Evolutionary conservation across 495 filamentous ascomycete species (phyloP).

Genomic region (Letharia columbiana): DNA sequence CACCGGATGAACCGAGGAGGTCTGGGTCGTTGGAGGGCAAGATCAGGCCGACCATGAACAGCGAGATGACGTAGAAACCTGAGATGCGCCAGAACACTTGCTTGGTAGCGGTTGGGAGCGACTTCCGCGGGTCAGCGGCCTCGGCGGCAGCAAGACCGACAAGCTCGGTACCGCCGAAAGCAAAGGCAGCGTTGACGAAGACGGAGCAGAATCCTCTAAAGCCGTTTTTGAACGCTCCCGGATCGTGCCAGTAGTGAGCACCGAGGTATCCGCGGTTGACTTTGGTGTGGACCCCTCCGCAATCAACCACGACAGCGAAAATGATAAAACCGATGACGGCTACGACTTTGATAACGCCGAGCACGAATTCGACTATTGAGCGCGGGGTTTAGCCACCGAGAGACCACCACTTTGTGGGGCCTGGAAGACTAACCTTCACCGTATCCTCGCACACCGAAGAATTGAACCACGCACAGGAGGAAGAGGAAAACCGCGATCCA

Average conservation of each 20-base stretch:
- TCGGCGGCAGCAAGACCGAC: slow-evolving; percentile 68
- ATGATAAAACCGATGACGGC: slow-evolving; percentile 65
- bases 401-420: background rate
- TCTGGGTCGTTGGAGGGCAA: slow-evolving; percentile 45
- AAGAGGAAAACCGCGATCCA: slow-evolving; percentile 58
- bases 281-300: slow-evolving; percentile 52
- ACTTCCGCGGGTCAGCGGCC: slow-evolving; percentile 53
- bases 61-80: slow-evolving; percentile 64
- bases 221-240: slow-evolving; percentile 60
- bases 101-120: slow-evolving; percentile 58
- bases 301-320: slow-evolving; percentile 59
- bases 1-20: slow-evolving; percentile 38
- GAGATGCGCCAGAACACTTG: slow-evolving; percentile 72
- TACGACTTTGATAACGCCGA: slow-evolving; percentile 41
- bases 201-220: slow-evolving; percentile 66
- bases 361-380: slow-evolving; percentile 36
- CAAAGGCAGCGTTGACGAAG: slow-evolving; percentile 67
- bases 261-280: slow-evolving; percentile 47
- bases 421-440: slow-evolving; percentile 52
- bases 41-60: slow-evolving; percentile 66
- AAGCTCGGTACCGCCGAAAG: slow-evolving; percentile 64
- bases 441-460: slow-evolving; percentile 58
- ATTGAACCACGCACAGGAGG: slow-evolving; percentile 33
- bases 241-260: slow-evolving; percentile 55
- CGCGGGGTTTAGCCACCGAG: background rate